Conservation (phyloP, 768 basidiomycete species). For the Amanita rimosa region DNA sequence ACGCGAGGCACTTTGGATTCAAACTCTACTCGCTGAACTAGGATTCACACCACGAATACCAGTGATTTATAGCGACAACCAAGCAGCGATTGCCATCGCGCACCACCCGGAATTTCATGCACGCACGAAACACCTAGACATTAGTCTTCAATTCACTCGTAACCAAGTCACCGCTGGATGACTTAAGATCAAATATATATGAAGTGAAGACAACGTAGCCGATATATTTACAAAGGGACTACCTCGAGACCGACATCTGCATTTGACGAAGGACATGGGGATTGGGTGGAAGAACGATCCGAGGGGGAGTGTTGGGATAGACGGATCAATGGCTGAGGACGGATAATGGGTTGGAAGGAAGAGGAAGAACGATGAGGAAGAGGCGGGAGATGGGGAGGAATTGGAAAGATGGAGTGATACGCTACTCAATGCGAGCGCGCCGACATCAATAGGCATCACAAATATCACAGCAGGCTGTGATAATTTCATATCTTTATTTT, state of each 20-base stretch:
- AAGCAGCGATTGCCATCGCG: slow-evolving; percentile 11
- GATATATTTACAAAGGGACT: slow-evolving; percentile 12
- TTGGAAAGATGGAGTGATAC: no score
- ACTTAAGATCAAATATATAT: neutral
- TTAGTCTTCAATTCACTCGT: slow-evolving; percentile 8
- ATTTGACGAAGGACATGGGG: slow-evolving; percentile 2
- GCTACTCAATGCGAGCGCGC: no score
- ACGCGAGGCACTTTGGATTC: slow-evolving; percentile 16
- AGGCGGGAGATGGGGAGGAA: no score
- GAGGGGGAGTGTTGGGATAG: slow-evolving; percentile 5
- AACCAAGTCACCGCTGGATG: slow-evolving; percentile 5
- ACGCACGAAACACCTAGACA: slow-evolving; percentile 15
- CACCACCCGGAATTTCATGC: slow-evolving; percentile 13
- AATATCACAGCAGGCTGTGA: no score
- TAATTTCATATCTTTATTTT: no score
- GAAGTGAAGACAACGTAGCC: slow-evolving; percentile 8
- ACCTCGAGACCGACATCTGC: slow-evolving; percentile 1
- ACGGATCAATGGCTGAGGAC: neutral
- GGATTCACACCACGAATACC: neutral
- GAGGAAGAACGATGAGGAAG: no score
- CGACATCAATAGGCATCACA: no score
- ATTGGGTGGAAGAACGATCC: slow-evolving; percentile 2
- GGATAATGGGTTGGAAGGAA: no score
- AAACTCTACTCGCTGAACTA: slow-evolving; percentile 10
- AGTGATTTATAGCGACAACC: slow-evolving; percentile 11